Conservation (phyloP, 345 rosid genomes). For the Populus ilicifolia region DNA sequence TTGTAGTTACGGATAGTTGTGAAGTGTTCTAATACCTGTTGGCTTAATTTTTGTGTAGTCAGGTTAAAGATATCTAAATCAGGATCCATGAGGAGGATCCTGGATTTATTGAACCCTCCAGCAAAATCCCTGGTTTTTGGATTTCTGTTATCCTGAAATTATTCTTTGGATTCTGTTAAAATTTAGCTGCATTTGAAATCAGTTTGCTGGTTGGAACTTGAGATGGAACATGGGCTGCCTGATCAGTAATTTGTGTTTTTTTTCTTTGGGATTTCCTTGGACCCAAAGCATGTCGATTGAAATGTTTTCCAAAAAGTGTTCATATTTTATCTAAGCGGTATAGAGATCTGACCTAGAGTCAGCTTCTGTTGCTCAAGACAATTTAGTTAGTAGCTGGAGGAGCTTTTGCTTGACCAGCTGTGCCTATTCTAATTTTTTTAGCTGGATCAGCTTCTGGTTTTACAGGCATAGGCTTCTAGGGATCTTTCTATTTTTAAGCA, state of each 20-base stretch:
- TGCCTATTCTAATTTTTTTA: not conserved
- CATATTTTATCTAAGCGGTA: not conserved
- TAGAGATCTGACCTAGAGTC: not conserved
- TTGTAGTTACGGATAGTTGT: not conserved
- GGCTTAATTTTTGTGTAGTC: not conserved
- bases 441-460: not conserved
- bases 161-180: not conserved
- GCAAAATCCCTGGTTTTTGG: not conserved
- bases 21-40: not conserved
- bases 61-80: not conserved
- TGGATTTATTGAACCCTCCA: not conserved
- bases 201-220: not conserved
- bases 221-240: not conserved
- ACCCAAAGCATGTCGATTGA: not conserved
- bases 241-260: not conserved
- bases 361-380: not conserved
- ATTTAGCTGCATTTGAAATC: not conserved
- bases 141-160: not conserved
- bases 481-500: not conserved
- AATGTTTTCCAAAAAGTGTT: not conserved
- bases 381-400: not conserved
- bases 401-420: not conserved
- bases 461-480: not conserved
- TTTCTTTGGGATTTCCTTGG: not conserved
- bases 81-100: not conserved